Conservation (phyloP, 768 basidiomycete species). For the Suillus brevipes region DNA sequence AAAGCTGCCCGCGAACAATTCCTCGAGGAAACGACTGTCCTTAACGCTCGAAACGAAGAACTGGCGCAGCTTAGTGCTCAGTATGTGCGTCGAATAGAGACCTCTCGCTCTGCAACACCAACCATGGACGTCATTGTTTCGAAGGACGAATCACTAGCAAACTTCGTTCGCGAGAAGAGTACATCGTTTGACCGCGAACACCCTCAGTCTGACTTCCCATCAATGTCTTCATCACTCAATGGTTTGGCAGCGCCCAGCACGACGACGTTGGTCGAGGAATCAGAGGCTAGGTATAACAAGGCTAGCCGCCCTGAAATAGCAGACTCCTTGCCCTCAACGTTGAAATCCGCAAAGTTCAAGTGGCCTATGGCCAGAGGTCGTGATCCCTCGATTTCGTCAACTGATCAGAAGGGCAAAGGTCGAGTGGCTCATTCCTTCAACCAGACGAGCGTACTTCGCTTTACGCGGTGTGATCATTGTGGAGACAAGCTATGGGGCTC, state of each 20-base stretch:
- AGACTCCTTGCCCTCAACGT: constrained; percentile 49
- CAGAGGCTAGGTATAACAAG: constrained; percentile 28
- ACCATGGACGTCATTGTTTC: constrained; percentile 9
- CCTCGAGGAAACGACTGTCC: constrained; percentile 87
- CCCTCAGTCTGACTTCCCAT: constrained; percentile 13
- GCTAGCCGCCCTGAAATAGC: constrained; percentile 30
- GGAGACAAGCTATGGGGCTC: constrained; percentile 99
- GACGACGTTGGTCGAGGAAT: constrained; percentile 27
- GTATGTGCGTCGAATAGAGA: constrained; percentile 77
- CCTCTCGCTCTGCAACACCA: constrained; percentile 19
- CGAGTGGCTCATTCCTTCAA: constrained; percentile 81
- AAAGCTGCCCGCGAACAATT: constrained; percentile 82
- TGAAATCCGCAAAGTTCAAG: constrained; percentile 64
- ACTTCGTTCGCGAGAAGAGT: constrained; percentile 22
- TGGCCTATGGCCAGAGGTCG: constrained; percentile 65
- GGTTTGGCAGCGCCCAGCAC: constrained; percentile 21
- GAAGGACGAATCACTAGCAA: constrained; percentile 11
- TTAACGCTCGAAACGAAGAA: constrained; percentile 92
- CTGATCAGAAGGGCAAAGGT: constrained; percentile 41
- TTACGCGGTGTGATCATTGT: constrained; percentile 93
- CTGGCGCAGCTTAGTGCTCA: constrained; percentile 85
- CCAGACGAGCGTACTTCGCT: constrained; percentile 82
- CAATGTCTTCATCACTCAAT: constrained; percentile 17
- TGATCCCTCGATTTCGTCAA: constrained; percentile 38
- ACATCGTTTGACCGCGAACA: constrained; percentile 32